Conservation (phyloP, 345 rosid species). For the Schrenkiella parvula region DNA sequence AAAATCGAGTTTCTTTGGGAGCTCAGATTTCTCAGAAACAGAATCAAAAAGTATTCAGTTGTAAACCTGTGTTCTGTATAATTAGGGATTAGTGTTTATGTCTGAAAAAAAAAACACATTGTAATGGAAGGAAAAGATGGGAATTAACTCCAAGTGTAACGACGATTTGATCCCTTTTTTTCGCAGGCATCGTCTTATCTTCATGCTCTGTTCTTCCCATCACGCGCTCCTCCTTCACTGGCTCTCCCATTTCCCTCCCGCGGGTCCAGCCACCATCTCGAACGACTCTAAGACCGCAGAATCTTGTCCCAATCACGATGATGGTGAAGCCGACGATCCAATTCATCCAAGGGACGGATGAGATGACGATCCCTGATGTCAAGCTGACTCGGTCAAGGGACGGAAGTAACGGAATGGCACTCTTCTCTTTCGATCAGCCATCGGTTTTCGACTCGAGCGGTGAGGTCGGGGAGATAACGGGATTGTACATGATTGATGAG, state of each 20-base stretch:
- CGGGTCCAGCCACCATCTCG: slow-evolving; percentile 12
- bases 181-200: slow-evolving; percentile 41
- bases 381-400: slow-evolving; percentile 84
- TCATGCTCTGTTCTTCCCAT: slow-evolving; percentile 39
- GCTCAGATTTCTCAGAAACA: not conserved
- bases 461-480: slow-evolving; percentile 91
- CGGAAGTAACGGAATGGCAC: slow-evolving; percentile 81
- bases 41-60: not conserved
- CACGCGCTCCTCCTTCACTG: slow-evolving; percentile 43
- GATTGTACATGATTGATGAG: slow-evolving; percentile 94
- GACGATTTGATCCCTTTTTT: not conserved
- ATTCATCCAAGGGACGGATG: slow-evolving; percentile 92
- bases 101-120: not conserved
- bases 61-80: not conserved
- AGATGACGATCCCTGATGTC: slow-evolving; percentile 76
- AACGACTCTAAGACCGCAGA: slow-evolving; percentile 15
- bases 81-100: slow-evolving; percentile 22
- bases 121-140: not conserved
- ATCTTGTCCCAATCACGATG: slow-evolving; percentile 38
- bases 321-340: slow-evolving; percentile 77
- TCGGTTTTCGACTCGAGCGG: slow-evolving; percentile 85
- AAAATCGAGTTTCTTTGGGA: not conserved
- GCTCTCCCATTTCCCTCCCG: slow-evolving; percentile 39
- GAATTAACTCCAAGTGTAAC: not conserved
- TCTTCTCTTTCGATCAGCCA: slow-evolving; percentile 74